A percentile compares a stretch with the other conserved stretches of the same genome.
Evolutionary conservation across 192 early-diverging fungal genomes (phyloP).

Genomic region (Geosiphon pyriformis): DNA sequence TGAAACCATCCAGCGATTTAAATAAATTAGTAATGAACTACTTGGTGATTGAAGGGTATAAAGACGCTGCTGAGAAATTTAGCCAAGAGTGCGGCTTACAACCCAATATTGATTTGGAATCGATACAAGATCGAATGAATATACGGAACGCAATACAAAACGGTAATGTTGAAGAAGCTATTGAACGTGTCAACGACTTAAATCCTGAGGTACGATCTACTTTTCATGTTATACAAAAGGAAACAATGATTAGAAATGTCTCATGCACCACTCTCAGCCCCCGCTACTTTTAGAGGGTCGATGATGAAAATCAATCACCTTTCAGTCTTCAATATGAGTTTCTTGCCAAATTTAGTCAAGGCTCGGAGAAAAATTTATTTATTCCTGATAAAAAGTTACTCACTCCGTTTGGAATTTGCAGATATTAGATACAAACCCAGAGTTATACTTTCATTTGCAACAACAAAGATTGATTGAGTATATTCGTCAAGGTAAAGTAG

Average conservation of each 20-base stretch:
- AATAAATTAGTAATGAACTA: slow-evolving; percentile 99
- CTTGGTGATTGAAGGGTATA: slow-evolving; percentile 96
- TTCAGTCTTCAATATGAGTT: slow-evolving; percentile 30
- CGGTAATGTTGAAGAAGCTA: slow-evolving; percentile 88
- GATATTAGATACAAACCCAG: slow-evolving; percentile 92
- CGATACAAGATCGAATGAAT: slow-evolving; percentile 92
- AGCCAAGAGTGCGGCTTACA: slow-evolving; percentile 78
- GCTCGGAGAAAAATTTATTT: too few species aligned
- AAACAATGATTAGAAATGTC: slow-evolving; percentile 23
- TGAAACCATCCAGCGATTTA: slow-evolving; percentile 62
- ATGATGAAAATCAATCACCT: slow-evolving; percentile 14
- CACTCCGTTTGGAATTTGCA: too few species aligned
- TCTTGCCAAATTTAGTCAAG: not conserved
- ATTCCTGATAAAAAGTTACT: too few species aligned
- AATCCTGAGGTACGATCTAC: slow-evolving; percentile 82
- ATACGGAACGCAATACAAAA: slow-evolving; percentile 89
- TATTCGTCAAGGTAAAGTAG: slow-evolving; percentile 74
- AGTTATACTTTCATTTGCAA: slow-evolving; percentile 92
- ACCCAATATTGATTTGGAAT: slow-evolving; percentile 75
- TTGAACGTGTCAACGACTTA: slow-evolving; percentile 95
- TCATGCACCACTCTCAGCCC: slow-evolving; percentile 24
- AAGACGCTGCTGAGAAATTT: slow-evolving; percentile 97
- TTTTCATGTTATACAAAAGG: not conserved
- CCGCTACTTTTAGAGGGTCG: not conserved
- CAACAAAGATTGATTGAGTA: slow-evolving; percentile 96